Evolutionary conservation across 352 stramenopile genomes (phyloP), one percentile per base, ranked within the genome.

Genomic region (Pythium rhizo-oryzae): DNA sequence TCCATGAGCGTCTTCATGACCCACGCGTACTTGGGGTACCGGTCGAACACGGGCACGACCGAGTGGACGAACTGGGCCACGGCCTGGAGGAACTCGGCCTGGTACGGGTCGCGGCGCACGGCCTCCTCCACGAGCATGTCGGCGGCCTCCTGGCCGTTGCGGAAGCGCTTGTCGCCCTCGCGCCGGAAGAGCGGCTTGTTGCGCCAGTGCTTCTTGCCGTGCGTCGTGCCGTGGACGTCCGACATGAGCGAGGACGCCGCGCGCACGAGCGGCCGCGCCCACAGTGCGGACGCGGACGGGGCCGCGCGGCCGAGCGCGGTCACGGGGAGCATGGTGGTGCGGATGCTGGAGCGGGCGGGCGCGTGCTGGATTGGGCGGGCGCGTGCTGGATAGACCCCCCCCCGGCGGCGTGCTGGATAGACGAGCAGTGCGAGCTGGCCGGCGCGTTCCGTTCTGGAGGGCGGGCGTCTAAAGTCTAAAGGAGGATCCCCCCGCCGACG

Each of bases 121-220:
- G 85, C 86, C 67, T 96, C 87, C 50, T 93, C 87, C 61, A 77
- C 88, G 18, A 99, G 87, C 75, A 99, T 97, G 56, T 98, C 94
- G 54, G 94, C 93, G 39, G 97, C 97, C 71, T 99, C 96, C 51
- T 97, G 84, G 21, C 97, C 97, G 39, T 97, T 99, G 71, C 97
- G 97, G 84, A 99, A 98, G 46, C 89, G 84, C 65, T 98, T 97
- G 80, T 99, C 96, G 58, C 97, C 96, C 59, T 98, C 93, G 66
- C 96, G 94, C 52, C 96, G 91, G 80, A 99, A 99, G 9, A 99
- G 86, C 39, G 97, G 97, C 75, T 99, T 98, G 84, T 98, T 98
- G 69, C 96, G 93, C 96, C 96, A 99, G 62, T 93, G 84, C 73
- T 96, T 96, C 74, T 93, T 92, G 76, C 87, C 87, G 76, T 96